Conservation (phyloP, 129 eudicot species). For the Flaveria robusta region DNA sequence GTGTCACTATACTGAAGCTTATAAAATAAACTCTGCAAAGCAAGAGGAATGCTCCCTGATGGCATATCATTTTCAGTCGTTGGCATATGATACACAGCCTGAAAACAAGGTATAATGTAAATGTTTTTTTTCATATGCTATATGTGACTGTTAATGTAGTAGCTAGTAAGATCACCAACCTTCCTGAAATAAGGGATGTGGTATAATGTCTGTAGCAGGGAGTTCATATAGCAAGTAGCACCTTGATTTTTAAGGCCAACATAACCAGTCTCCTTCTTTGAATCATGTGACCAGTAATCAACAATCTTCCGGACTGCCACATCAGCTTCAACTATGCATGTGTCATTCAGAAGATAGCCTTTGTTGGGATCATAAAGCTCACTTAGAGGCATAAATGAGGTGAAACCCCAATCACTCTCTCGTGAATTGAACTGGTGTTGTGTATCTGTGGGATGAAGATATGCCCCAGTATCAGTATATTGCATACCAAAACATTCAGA, state of each 20-base stretch:
- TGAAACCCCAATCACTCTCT: slow-evolving; percentile 98
- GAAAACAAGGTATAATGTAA: slow-evolving; percentile 24
- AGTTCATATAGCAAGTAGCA: slow-evolving; percentile 96
- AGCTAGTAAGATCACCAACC: slow-evolving; percentile 47
- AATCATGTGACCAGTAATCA: slow-evolving; percentile 88
- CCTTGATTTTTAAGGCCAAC: slow-evolving; percentile 97
- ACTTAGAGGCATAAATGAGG: slow-evolving; percentile 83
- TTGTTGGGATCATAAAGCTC: slow-evolving; percentile 76
- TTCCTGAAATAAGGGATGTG: slow-evolving; percentile 95
- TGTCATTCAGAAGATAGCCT: slow-evolving; percentile 85
- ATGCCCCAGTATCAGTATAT: slow-evolving; percentile 29
- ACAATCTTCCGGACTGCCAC: slow-evolving; percentile 78
- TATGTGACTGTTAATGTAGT: background rate
- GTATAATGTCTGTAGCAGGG: slow-evolving; percentile 88
- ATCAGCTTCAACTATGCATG: slow-evolving; percentile 84
- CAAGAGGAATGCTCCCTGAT: slow-evolving; percentile 89
- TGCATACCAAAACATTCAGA: slow-evolving; percentile 5
- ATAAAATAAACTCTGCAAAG: slow-evolving; percentile 90
- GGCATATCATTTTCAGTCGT: slow-evolving; percentile 95
- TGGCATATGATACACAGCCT: slow-evolving; percentile 99
- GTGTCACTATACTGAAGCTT: slow-evolving; percentile 88
- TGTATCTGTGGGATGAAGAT: slow-evolving; percentile 55
- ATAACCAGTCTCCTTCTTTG: slow-evolving; percentile 90
- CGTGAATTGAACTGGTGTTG: slow-evolving; percentile 84
- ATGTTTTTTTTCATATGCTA: slow-evolving; percentile 5